Conservation (phyloP, 805 yeast species). For the Wickerhamomyces rabaulensis region DNA sequence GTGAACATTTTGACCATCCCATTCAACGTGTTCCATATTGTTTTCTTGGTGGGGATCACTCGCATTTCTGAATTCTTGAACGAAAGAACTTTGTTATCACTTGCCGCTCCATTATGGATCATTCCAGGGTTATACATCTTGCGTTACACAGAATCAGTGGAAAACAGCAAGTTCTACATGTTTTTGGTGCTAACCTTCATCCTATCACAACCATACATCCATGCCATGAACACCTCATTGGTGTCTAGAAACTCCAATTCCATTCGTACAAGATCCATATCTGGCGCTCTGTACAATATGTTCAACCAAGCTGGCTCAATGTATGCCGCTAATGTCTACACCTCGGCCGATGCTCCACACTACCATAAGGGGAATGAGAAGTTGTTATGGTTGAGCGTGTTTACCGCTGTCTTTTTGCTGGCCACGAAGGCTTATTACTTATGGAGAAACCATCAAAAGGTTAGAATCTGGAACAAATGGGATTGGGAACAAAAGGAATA, state of each 20-base stretch:
- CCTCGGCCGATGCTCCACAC: constrained; percentile 50
- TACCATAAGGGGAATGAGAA: constrained; percentile 52
- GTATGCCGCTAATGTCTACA: constrained; percentile 50
- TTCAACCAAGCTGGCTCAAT: constrained; percentile 55
- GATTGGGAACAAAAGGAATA: constrained; percentile 41
- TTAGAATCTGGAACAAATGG: constrained; percentile 44
- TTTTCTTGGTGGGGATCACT: constrained; percentile 31
- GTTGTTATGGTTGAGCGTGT: constrained; percentile 3
- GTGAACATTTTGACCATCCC: constrained; percentile 52
- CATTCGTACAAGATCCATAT: constrained; percentile 54
- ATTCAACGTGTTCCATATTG: constrained; percentile 33
- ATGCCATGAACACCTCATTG: constrained; percentile 25
- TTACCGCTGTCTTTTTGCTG: constrained; percentile 15
- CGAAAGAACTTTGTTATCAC: constrained; percentile 20
- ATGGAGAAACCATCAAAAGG: constrained; percentile 37
- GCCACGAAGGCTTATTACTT: constrained; percentile 6
- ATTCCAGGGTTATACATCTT: constrained; percentile 29
- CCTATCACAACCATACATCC: constrained; percentile 4
- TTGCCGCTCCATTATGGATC: constrained; percentile 27
- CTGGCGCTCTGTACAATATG: constrained; percentile 63
- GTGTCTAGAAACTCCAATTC: constrained; percentile 57
- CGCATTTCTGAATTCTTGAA: constrained; percentile 28
- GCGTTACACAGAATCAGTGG: constrained; percentile 32
- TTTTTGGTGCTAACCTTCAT: constrained; percentile 19
- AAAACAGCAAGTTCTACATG: constrained; percentile 21